phyloP scores from a whole-genome alignment of 371 early-diverging fungal genomes.

The Mycotypha africana region DNA sequence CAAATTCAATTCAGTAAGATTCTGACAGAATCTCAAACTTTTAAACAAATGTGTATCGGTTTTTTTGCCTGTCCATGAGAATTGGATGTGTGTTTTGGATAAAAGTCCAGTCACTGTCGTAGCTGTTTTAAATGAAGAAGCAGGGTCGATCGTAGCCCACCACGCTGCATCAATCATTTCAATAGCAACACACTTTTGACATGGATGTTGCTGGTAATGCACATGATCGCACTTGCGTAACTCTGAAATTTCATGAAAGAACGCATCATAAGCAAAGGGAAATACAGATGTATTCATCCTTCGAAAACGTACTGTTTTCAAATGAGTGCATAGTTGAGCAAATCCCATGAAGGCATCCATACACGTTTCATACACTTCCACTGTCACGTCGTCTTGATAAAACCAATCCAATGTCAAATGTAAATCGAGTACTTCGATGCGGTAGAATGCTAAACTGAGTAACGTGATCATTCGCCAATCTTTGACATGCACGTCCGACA shows the following conservation, averaged over 20 bases:
- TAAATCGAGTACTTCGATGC: constrained; percentile 16
- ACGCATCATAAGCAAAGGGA: constrained; percentile 24
- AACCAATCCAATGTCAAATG: constrained; percentile 25
- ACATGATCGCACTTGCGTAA: no score
- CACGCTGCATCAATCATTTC: constrained; percentile 22
- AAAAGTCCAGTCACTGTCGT: constrained; percentile 13
- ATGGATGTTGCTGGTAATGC: no score
- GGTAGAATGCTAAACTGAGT: constrained; percentile 20
- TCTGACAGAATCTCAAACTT: constrained; percentile 7
- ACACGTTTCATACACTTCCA: constrained; percentile 15
- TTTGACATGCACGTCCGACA: constrained; percentile 17
- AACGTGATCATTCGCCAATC: constrained; percentile 20
- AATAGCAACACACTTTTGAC: constrained; percentile 2
- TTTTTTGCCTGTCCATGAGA: constrained; percentile 25
- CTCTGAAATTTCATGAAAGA: constrained; percentile 14
- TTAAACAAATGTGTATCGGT: constrained; percentile 15
- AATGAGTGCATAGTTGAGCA: constrained; percentile 17
- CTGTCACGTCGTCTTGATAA: constrained; percentile 16
- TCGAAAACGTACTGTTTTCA: constrained; percentile 17
- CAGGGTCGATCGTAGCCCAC: constrained; percentile 21
- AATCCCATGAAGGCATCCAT: constrained; percentile 26
- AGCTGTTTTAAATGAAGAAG: constrained; percentile 11
- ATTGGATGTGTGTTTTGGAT: constrained; percentile 10
- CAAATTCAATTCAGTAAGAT: constrained; percentile 13
- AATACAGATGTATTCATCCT: constrained; percentile 15